Evolutionary conservation across 2,329 filamentous ascomycete genomes (phyloP), one percentile per base, ranked within the genome.

Genomic region (Exophiala alcalophila): DNA sequence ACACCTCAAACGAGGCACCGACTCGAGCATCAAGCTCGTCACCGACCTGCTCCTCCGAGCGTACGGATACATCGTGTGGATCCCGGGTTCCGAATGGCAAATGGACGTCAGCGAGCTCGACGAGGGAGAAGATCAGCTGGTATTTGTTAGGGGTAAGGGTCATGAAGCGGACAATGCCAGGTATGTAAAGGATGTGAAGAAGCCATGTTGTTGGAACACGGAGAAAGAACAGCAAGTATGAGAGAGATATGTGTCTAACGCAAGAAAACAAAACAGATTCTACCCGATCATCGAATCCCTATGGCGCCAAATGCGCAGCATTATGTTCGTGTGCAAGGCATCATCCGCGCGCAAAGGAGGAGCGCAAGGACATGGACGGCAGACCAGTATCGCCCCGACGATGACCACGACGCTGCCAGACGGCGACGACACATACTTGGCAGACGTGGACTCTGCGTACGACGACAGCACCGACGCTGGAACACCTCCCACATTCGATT

Each of bases 281-380:
- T 45, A 31, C 24, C 32, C 25, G 2, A 49, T 53, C 36, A 27
- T 49, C 15, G 21, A 40, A 18, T 9, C 29, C 9, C 41, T 55
- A 12, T 55, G 50, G 52, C 12, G 28, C 24, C 33, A 39, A 16
- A 55, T 53, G 52, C 44, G 50, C 5, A 53, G 45, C 33, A 16
- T 43, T 9, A 40, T 53, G n/a, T 53, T 49, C 39, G n/a, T n/a
- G n/a, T n/a, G n/a, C n/a, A n/a, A n/a, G n/a, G n/a, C n/a, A n/a
- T n/a, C n/a, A n/a, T 35, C 32, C 19, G 40, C 9, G 5, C 46
- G 9, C 19, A 20, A 18, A 16, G 21, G 15, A 30, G 6, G 16
- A 31, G 15, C 40, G 11, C 3, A 15, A 2, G 18, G n/a, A 6
- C 34, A 7, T 11, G 16, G 8, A 21, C 30, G 24, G 16, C 10